Evolutionary conservation across 2,329 filamentous ascomycete genomes (phyloP).

Genomic region (Raffaelea ambrosiae): DNA sequence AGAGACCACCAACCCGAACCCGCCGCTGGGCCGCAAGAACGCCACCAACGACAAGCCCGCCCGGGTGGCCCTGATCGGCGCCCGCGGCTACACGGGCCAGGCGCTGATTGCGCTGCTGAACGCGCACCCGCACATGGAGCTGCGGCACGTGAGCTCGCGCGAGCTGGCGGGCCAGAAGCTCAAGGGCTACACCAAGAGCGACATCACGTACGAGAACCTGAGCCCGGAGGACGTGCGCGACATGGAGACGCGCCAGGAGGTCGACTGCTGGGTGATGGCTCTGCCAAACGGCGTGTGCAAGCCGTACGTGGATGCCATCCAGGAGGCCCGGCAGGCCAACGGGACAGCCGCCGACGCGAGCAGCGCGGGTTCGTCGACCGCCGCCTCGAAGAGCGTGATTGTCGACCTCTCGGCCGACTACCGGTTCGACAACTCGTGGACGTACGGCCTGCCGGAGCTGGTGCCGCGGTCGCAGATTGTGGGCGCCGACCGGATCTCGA

Average conservation of each 20-base stretch:
- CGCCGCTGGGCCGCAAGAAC: conserved; percentile 81
- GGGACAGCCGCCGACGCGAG: conserved; percentile 23
- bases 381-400: conserved; percentile 57
- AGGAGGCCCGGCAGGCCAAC: conserved; percentile 49
- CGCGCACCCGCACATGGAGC: conserved; percentile 79
- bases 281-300: conserved; percentile 92
- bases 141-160: conserved; percentile 85
- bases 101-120: conserved; percentile 83
- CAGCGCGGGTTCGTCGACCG: no score
- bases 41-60: conserved; percentile 71
- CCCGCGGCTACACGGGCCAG: conserved; percentile 89
- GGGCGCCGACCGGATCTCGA: conserved; percentile 72
- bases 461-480: conserved; percentile 69
- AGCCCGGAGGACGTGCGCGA: conserved; percentile 75
- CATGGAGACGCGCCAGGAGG: conserved; percentile 74
- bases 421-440: conserved; percentile 78
- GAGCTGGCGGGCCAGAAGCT: conserved; percentile 83
- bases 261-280: conserved; percentile 97
- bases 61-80: conserved; percentile 79
- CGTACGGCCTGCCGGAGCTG: conserved; percentile 84
- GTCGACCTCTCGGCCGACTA: conserved; percentile 96
- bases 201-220: conserved; percentile 88
- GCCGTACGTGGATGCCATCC: conserved; percentile 84
- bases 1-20: conserved; percentile 75
- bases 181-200: conserved; percentile 81